These are phyloP conservation scores for Mortierella sp. DNA, from an alignment of 371 early-diverging fungal species.

Conservation along the genomic window DNA sequence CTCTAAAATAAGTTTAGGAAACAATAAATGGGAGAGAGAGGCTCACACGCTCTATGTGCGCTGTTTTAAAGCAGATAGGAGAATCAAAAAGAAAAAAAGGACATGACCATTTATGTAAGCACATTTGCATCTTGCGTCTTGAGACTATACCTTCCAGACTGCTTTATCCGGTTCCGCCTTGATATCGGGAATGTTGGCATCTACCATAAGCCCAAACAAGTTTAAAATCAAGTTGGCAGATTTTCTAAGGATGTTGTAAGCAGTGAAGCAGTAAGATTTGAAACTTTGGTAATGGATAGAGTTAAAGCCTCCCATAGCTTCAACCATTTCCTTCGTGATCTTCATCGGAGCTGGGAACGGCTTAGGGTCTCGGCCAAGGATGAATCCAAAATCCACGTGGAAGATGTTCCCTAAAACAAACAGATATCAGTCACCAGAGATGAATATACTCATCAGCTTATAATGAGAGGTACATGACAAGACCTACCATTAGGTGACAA, in stretches of 20 bases:
- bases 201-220: conserved; percentile 95
- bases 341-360: conserved; percentile 99
- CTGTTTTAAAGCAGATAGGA: neutral
- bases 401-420: conserved; percentile 81
- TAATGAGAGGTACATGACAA: neutral
- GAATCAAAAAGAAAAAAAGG: conserved; percentile 3
- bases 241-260: conserved; percentile 93
- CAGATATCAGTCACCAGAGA: neutral
- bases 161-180: conserved; percentile 97
- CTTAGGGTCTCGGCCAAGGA: conserved; percentile 98
- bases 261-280: conserved; percentile 91
- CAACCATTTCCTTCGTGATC: conserved; percentile 98
- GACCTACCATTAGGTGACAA: conserved; percentile 83
- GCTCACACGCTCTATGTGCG: neutral
- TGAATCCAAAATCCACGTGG: conserved; percentile 99
- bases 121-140: neutral
- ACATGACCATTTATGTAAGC: neutral
- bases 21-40: neutral
- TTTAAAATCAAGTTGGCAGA: conserved; percentile 95
- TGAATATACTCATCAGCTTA: neutral
- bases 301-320: conserved; percentile 95
- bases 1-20: neutral
- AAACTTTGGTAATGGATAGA: conserved; percentile 89
- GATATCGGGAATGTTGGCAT: conserved; percentile 95
- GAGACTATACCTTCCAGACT: conserved; percentile 82